phyloP scores from a whole-genome alignment of 805 yeast species.

The Phaffomyces thermotolerans region DNA sequence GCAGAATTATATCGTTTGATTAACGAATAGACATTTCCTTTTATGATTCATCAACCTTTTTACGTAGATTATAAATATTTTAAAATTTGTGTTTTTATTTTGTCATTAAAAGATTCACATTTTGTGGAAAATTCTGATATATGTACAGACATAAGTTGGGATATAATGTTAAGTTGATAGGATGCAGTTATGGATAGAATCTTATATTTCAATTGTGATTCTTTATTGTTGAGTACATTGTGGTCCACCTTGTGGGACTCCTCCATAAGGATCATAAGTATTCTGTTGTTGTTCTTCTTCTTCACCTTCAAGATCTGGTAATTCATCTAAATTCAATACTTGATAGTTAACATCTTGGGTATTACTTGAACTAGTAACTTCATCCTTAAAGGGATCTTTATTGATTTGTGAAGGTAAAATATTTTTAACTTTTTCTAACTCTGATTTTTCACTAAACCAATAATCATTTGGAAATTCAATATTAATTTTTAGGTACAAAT shows the following conservation, averaged over 20 bases:
- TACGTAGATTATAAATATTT: neutral
- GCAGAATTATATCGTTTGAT: slow-evolving; percentile 19
- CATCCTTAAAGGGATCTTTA: slow-evolving; percentile 6
- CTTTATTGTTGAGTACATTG: slow-evolving; percentile 36
- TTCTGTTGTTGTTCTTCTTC: slow-evolving; percentile 12
- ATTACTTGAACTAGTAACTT: slow-evolving; percentile 23
- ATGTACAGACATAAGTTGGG: too few species aligned
- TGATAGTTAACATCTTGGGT: slow-evolving; percentile 24
- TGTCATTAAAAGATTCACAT: too few species aligned
- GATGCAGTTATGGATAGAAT: too few species aligned
- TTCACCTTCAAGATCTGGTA: slow-evolving; percentile 22
- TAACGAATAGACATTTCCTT: slow-evolving; percentile 9
- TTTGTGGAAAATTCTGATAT: too few species aligned
- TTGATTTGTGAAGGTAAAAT: slow-evolving; percentile 38
- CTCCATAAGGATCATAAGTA: slow-evolving; percentile 5
- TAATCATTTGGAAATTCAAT: slow-evolving; percentile 79
- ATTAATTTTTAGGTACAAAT: slow-evolving; percentile 59
- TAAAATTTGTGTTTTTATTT: neutral
- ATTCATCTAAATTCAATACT: slow-evolving; percentile 18
- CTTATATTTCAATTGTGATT: too few species aligned
- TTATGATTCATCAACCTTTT: neutral
- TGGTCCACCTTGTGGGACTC: slow-evolving; percentile 15
- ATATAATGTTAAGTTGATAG: too few species aligned
- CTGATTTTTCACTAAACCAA: slow-evolving; percentile 76
- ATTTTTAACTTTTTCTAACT: slow-evolving; percentile 44